These are phyloP conservation scores for Fonsecaea pugnacius DNA, from an alignment of 2,329 filamentous ascomycete species.

Conservation along the genomic window DNA sequence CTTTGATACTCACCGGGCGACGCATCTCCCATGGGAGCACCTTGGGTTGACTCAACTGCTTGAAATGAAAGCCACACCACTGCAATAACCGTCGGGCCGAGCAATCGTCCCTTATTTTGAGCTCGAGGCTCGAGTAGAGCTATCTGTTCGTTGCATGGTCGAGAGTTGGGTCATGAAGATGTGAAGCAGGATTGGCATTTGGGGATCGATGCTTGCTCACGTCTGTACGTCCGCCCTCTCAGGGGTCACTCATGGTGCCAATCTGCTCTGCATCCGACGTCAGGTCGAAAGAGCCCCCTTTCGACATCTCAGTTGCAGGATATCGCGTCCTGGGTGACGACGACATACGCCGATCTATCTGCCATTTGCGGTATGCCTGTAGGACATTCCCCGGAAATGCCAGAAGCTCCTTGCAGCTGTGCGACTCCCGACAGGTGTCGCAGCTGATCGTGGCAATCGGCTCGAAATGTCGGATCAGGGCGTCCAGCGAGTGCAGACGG, in stretches of 20 bases:
- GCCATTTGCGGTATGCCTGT: slow-evolving; percentile 10
- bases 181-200: too few relatives aligned
- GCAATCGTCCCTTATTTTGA: too few relatives aligned
- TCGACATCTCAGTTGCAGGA: background rate
- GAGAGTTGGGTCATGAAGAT: too few relatives aligned
- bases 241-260: background rate
- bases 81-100: too few relatives aligned
- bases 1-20: background rate
- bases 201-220: too few relatives aligned
- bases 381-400: slow-evolving; percentile 16
- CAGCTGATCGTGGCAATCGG: slow-evolving; percentile 1
- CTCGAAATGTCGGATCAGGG: slow-evolving; percentile 7
- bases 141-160: too few relatives aligned
- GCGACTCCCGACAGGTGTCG: slow-evolving; percentile 6
- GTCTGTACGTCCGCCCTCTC: too few relatives aligned
- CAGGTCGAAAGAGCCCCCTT: background rate
- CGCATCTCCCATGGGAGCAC: too few relatives aligned
- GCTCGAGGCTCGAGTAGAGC: too few relatives aligned
- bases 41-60: background rate
- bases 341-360: background rate
- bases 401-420: slow-evolving; percentile 11
- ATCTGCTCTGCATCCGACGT: background rate
- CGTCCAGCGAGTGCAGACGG: slow-evolving; percentile 12
- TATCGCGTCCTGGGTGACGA: background rate
- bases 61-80: background rate